Percentiles rank a stretch among this genome's conserved stretches.
Evolutionary conservation across 805 yeast species (phyloP).

Genomic region (Novakomyces olei): DNA sequence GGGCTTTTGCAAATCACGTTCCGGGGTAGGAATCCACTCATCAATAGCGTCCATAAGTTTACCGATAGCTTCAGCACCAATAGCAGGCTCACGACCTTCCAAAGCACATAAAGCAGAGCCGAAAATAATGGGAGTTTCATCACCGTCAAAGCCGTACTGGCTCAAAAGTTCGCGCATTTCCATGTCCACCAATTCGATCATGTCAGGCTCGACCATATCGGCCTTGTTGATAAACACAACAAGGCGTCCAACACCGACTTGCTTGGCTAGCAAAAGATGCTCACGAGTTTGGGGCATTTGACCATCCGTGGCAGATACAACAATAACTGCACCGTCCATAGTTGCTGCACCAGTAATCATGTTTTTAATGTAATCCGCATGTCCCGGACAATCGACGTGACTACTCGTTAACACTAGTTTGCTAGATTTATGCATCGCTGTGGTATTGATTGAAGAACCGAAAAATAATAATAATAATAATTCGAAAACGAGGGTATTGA

Average conservation of each 20-base stretch:
- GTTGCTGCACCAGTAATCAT: slow-evolving; percentile 99
- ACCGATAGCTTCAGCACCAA: slow-evolving; percentile 66
- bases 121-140: slow-evolving; percentile 91
- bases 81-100: slow-evolving; percentile 70
- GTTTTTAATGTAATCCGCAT: slow-evolving; percentile 94
- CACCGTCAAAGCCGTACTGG: slow-evolving; percentile 93
- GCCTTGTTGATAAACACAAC: slow-evolving; percentile 97
- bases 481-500: no score
- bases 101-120: slow-evolving; percentile 96
- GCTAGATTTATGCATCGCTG: no score
- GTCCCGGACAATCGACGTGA: slow-evolving; percentile 98
- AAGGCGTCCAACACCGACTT: slow-evolving; percentile 94
- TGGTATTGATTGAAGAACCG: no score
- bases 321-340: slow-evolving; percentile 98
- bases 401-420: no score
- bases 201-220: slow-evolving; percentile 94
- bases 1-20: slow-evolving; percentile 86
- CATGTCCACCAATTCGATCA: slow-evolving; percentile 98
- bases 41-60: slow-evolving; percentile 79
- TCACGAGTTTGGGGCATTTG: slow-evolving; percentile 99
- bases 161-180: slow-evolving; percentile 93
- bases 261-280: slow-evolving; percentile 94
- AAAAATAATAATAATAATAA: no score
- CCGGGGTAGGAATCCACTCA: slow-evolving; percentile 86
- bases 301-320: slow-evolving; percentile 97